Conservation (phyloP, 2,329 filamentous ascomycete species). For the Sphaerostilbella broomeana region DNA sequence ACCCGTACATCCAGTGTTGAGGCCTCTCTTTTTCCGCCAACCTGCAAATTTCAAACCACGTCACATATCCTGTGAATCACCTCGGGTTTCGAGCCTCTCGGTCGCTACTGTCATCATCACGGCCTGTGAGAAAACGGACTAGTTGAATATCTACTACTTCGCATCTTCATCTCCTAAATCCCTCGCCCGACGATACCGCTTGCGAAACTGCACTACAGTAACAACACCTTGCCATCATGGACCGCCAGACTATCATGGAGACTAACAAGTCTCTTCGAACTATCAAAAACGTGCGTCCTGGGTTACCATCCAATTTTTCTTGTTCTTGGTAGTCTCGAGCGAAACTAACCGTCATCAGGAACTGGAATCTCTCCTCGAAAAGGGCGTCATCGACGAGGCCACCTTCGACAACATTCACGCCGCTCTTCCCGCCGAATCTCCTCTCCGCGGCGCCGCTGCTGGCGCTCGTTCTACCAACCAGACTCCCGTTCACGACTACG, state of each 20-base stretch:
- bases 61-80: no score
- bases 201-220: no score
- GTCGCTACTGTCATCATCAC: no score
- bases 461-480: slow-evolving; percentile 24
- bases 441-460: slow-evolving; percentile 34
- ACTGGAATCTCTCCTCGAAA: slow-evolving; percentile 81
- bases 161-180: no score
- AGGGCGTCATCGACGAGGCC: slow-evolving; percentile 67
- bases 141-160: no score
- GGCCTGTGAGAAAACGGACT: no score
- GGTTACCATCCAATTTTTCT: neutral
- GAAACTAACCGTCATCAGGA: slow-evolving; percentile 51
- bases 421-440: slow-evolving; percentile 66
- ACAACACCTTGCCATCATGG: slow-evolving; percentile 28
- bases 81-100: no score
- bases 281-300: slow-evolving; percentile 68
- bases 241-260: slow-evolving; percentile 56
- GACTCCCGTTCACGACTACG: slow-evolving; percentile 26
- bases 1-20: no score
- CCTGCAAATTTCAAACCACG: no score
- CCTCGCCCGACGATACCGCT: no score
- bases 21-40: no score
- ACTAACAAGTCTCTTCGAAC: slow-evolving; percentile 79
- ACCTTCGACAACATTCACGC: slow-evolving; percentile 69
- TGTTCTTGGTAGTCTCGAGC: neutral